Percentiles rank a stretch among this genome's conserved stretches.
phyloP scores from a whole-genome alignment of 768 basidiomycete genomes.

The Suillus tomentosus region DNA sequence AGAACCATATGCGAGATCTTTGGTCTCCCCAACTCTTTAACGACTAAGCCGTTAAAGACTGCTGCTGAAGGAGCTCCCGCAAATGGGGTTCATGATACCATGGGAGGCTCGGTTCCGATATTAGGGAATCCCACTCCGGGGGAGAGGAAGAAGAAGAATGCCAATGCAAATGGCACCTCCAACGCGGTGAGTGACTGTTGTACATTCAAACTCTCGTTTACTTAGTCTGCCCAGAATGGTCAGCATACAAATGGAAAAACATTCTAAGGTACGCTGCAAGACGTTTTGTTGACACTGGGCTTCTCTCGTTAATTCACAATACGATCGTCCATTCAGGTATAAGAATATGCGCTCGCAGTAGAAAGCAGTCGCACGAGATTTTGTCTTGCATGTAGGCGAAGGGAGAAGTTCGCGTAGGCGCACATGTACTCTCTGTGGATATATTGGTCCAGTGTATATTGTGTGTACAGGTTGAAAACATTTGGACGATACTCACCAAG shows the following conservation, averaged over 20 bases:
- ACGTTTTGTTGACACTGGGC: not conserved
- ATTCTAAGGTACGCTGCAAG: not conserved
- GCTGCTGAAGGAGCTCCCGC: not conserved
- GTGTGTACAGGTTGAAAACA: not conserved
- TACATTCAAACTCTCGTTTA: not conserved
- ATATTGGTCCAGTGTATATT: not conserved
- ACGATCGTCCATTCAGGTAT: not conserved
- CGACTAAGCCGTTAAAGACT: not conserved
- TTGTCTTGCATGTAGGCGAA: not conserved
- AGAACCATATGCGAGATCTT: constrained; percentile 37
- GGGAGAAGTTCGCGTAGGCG: not conserved
- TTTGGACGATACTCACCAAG: not conserved
- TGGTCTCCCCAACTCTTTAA: constrained; percentile 16
- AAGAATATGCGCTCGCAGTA: not conserved
- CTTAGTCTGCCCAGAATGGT: not conserved
- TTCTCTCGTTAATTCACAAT: not conserved
- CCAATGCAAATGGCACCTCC: not conserved
- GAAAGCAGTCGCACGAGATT: not conserved
- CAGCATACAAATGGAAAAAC: not conserved
- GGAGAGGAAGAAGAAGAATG: constrained; percentile 2
- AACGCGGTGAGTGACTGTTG: not conserved
- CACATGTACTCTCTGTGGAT: not conserved
- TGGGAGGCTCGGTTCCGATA: not conserved
- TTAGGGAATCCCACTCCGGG: not conserved
- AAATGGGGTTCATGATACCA: not conserved